Evolutionary conservation across 768 basidiomycete genomes (phyloP).

Genomic region (Obba rivulosa): DNA sequence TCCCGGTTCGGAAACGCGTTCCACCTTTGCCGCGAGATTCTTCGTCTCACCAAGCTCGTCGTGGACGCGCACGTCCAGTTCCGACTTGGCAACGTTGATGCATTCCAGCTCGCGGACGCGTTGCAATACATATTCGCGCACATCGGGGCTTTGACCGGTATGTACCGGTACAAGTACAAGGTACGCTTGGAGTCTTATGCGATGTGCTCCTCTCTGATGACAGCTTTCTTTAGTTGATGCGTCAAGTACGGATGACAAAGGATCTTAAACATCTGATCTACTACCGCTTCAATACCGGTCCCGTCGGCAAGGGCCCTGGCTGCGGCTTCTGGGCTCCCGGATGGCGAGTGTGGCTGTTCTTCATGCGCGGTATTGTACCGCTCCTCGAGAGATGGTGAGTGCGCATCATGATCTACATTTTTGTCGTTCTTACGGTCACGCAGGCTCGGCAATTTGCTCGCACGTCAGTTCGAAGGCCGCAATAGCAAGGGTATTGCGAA

Average conservation of each 20-base stretch:
- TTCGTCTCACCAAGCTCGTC: conserved; percentile 95
- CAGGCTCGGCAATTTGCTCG: conserved; percentile 91
- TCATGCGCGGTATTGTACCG: conserved; percentile 98
- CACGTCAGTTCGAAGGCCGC: conserved; percentile 96
- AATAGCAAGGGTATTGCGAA: conserved; percentile 96
- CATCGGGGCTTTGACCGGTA: conserved; percentile 96
- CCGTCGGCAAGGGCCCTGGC: conserved; percentile 98
- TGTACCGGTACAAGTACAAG: conserved; percentile 99
- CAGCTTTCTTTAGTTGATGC: conserved; percentile 74
- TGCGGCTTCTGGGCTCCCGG: conserved; percentile 99
- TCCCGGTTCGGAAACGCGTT: conserved; percentile 99
- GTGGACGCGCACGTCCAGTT: conserved; percentile 99
- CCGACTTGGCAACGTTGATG: conserved; percentile 96
- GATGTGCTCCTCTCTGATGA: conserved; percentile 3
- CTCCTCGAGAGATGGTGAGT: conserved; percentile 88
- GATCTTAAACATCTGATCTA: conserved; percentile 98
- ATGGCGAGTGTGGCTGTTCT: conserved; percentile 99
- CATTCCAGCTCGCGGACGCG: conserved; percentile 98
- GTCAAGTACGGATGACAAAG: conserved; percentile 99
- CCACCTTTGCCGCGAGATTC: conserved; percentile 95
- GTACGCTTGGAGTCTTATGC: conserved; percentile 29
- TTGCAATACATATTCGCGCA: conserved; percentile 97
- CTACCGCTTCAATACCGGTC: conserved; percentile 99
- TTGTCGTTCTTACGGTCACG: background rate
- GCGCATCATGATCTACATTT: background rate